Evolutionary conservation across 2,329 filamentous ascomycete genomes (phyloP), one percentile per base, ranked within the genome.

Genomic region (Exophiala sideris): DNA sequence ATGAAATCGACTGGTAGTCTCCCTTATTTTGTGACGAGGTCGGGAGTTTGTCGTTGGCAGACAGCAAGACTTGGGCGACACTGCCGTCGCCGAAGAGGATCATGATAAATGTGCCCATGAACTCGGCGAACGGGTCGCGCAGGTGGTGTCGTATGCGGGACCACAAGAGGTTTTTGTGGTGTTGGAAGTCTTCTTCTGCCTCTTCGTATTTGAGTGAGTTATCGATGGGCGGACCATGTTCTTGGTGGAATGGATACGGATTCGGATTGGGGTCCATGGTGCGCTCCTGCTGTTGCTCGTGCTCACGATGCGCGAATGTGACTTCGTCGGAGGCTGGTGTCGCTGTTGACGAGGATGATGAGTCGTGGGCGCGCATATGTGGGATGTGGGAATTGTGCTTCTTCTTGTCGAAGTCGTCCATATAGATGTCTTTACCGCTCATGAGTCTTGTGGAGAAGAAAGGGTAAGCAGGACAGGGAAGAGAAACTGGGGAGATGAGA

Each of bases 21-120:
- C 66, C 65, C 48, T 60, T 63, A 35, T 65, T 60, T 50, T 63
- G 66, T 36, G 58, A 56, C 12, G 57, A 44, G 20, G 14, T 12
- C 9, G 62, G 59, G 10, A 64, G 45, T 10, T 59, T 60, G n/a
- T 57, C 49, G 39, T 62, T 62, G 14, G 57, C 50, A 40, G 77
- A 81, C 10, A 86, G 71, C 0, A 80, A 69, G 3, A 84, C 82
- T 66, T 86, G 83, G 3, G 83, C 83, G 5, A 86, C 81, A 51
- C 79, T 77, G 21, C 81, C 82, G 58, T 85, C 79, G 5, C 83
- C 83, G 60, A 86, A 86, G 41, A 86, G 67, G 45, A 86, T 73
- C 64, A 86, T 72, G 50, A 82, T 73, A 67, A 86, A 81, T 16
- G 78, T 82, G 14, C 81, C 82, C 38, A 82, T 73, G 67, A 85